A percentile compares a stretch with the other conserved stretches of the same genome.
Conservation (phyloP, 2,329 filamentous ascomycete genomes). For the Phaeosphaeria sp. region DNA sequence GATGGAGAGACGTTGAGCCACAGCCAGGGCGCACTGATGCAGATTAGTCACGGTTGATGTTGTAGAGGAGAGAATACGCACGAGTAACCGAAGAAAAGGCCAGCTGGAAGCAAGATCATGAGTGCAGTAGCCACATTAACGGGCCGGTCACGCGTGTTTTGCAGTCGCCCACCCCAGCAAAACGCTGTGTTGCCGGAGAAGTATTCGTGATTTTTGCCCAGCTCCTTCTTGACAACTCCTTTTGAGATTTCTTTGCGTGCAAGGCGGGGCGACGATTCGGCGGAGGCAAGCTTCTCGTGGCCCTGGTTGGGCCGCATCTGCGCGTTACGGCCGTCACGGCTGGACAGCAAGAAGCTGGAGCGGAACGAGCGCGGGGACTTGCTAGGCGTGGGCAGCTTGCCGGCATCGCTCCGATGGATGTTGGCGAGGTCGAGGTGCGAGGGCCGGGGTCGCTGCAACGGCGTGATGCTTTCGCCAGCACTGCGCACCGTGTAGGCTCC, state of each 20-base stretch:
- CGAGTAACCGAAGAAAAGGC: slow-evolving; percentile 86
- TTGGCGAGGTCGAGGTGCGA: slow-evolving; percentile 67
- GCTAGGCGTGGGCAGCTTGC: slow-evolving; percentile 63
- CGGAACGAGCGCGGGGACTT: slow-evolving; percentile 79
- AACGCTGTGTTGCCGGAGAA: slow-evolving; percentile 95
- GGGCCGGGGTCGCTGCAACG: slow-evolving; percentile 68
- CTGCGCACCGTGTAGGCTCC: slow-evolving; percentile 66
- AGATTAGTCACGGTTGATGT: background rate
- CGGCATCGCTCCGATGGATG: slow-evolving; percentile 61
- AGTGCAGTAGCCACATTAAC: slow-evolving; percentile 88
- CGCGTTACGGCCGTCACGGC: slow-evolving; percentile 59
- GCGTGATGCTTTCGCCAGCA: slow-evolving; percentile 78
- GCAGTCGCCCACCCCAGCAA: slow-evolving; percentile 81
- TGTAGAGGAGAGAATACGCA: slow-evolving; percentile 46
- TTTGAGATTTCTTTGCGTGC: slow-evolving; percentile 52
- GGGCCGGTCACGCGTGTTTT: slow-evolving; percentile 86
- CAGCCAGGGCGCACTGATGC: slow-evolving; percentile 73
- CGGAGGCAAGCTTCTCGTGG: slow-evolving; percentile 84
- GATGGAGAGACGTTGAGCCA: slow-evolving; percentile 88
- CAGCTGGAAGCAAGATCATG: slow-evolving; percentile 77
- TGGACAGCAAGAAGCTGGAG: slow-evolving; percentile 73
- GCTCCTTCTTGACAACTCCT: slow-evolving; percentile 49
- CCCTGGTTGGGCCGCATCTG: slow-evolving; percentile 60
- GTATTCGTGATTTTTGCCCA: slow-evolving; percentile 85
- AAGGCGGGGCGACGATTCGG: slow-evolving; percentile 75